Base-by-base conservation (phyloP, 106 monocot genomes). In the Cymbidium sinense region DNA sequence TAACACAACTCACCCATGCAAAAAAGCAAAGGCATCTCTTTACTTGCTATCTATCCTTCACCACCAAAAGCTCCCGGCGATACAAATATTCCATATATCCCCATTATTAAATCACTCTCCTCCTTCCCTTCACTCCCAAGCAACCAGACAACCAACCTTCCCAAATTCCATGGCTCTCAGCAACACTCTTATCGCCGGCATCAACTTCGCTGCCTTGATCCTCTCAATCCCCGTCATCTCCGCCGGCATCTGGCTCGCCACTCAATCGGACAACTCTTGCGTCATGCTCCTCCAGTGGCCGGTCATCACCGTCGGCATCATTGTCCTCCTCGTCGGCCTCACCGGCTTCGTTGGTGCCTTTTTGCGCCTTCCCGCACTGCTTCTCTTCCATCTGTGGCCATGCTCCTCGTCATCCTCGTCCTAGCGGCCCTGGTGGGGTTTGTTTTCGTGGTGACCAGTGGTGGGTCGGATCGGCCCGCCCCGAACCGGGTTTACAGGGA, bases 221-320 rank as follows among this genome's bases (percentile, higher is more conserved):
- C 89, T 95, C 55, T 91, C 95, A 70, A 75, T 95, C 77, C 95
- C 95, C n/a, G 70, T 95, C 71, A 85, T 95, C 77, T 87, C 84
- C 19, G 81, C 87, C 30, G 95, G 95, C 37, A 87, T 95, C 70
- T 95, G 91, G 89, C 89, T 95, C 44, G 80, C 95, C 29, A 79
- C 81, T 11, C 82, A 91, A 47, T 17, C 83, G 2, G 91, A 91
- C 75, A 89, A 84, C 86, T 69, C 87, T 43, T 95, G 95, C 81
- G 52, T 91, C n/a, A 81, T 76, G 34, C 73, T 89, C 31, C 73
- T 95, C 35, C 91, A 95, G 55, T 95, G 95, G 95, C 95, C 91
- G 12, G 78, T 92, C 73, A 86, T 92, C 34, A 39, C 72, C 54
- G 23, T 80, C 11, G 91, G 91, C 1, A 34, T 78, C 28, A 33